Evolutionary conservation across 2,329 filamentous ascomycete genomes (phyloP).

Genomic region (Botrytis porri): DNA sequence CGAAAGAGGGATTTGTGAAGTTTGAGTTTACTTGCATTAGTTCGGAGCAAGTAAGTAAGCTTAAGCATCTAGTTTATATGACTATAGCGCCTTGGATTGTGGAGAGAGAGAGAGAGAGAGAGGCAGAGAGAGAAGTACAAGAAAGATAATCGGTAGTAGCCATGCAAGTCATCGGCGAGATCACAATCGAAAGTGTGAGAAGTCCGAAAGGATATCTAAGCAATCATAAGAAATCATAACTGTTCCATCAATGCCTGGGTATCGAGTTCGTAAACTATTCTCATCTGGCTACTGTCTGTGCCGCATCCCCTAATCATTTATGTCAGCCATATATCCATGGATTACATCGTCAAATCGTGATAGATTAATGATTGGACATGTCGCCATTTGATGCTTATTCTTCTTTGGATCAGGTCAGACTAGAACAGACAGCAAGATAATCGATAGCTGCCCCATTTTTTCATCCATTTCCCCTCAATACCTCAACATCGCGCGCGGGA

Average conservation of each 20-base stretch:
- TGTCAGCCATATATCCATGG: not conserved
- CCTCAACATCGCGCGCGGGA: not conserved
- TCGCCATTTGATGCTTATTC: not conserved
- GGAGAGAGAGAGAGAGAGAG: not conserved
- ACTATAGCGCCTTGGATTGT: not conserved
- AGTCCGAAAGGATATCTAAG: not conserved
- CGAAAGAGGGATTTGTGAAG: not conserved
- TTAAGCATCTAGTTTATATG: not conserved
- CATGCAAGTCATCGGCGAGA: not conserved
- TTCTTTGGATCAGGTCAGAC: not conserved
- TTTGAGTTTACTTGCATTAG: constrained; percentile 2
- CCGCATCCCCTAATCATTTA: not conserved
- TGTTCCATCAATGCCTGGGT: not conserved
- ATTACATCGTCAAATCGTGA: not conserved
- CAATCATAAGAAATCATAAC: not conserved
- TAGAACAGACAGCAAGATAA: not conserved
- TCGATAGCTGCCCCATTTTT: not conserved
- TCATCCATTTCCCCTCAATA: not conserved
- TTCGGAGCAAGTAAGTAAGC: not conserved
- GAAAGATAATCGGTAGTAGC: not conserved
- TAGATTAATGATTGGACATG: not conserved
- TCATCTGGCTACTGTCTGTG: not conserved
- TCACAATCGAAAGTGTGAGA: not conserved
- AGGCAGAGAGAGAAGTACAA: not conserved
- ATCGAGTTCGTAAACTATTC: not conserved